Conservation (phyloP, 257 asterid genomes). For the Ballota nigra region DNA sequence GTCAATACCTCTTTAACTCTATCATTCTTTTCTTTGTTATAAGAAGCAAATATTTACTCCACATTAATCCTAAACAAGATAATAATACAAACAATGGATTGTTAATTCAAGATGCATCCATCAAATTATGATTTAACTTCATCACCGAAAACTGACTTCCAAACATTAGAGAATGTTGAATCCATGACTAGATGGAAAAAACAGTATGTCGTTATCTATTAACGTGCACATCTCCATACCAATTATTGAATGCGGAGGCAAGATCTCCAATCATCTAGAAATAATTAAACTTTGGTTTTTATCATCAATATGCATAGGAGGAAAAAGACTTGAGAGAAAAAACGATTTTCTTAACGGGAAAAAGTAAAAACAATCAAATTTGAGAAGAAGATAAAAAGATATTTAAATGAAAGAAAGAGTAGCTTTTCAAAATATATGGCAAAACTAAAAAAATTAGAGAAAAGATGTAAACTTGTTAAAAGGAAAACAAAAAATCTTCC, state of each 20-base stretch:
- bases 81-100: background rate
- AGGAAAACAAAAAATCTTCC: background rate
- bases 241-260: background rate
- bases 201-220: background rate
- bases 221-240: background rate
- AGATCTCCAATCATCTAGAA: background rate
- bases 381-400: background rate
- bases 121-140: background rate
- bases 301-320: background rate
- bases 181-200: background rate
- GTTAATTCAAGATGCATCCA: slow-evolving; percentile 16
- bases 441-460: background rate
- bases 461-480: background rate
- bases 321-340: background rate
- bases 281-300: background rate
- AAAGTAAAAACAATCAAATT: background rate
- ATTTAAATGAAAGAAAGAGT: background rate
- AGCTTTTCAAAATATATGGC: background rate
- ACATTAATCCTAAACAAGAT: background rate
- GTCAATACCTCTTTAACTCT: slow-evolving; percentile 2
- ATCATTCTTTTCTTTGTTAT: background rate
- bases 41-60: background rate
- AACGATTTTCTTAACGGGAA: background rate
- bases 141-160: background rate
- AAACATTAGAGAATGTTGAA: background rate